Percentiles rank a stretch among this genome's conserved stretches.
These are phyloP conservation scores for Alternaria panax DNA, from an alignment of 2,329 filamentous ascomycete genomes.

Conservation along the genomic window DNA sequence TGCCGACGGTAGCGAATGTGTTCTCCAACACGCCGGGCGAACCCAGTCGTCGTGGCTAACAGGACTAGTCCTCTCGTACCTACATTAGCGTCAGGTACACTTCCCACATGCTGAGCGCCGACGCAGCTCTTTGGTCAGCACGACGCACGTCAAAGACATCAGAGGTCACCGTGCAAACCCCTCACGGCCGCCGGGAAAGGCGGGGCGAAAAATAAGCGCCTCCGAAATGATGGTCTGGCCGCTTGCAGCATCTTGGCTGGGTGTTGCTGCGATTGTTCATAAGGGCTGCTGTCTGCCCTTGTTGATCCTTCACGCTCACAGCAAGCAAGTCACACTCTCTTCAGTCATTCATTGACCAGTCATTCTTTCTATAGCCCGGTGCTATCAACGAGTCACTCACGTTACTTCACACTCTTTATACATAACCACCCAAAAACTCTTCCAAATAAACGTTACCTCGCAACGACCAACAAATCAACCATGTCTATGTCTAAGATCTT, in stretches of 20 bases:
- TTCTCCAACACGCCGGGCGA: slow-evolving; percentile 6
- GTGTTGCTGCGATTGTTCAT: slow-evolving; percentile 18
- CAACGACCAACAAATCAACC: neutral
- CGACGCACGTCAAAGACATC: slow-evolving; percentile 10
- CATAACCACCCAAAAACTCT: slow-evolving; percentile 11
- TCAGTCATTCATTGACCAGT: slow-evolving; percentile 35
- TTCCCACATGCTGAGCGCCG: slow-evolving; percentile 17
- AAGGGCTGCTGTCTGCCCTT: slow-evolving; percentile 19
- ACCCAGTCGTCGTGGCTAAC: slow-evolving; percentile 8
- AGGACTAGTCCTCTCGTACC: slow-evolving; percentile 20
- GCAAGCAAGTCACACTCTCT: slow-evolving; percentile 32
- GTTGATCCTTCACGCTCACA: slow-evolving; percentile 15
- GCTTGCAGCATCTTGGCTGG: slow-evolving; percentile 2
- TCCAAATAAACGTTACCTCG: neutral
- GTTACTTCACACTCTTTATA: slow-evolving; percentile 19
- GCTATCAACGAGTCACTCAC: slow-evolving; percentile 30
- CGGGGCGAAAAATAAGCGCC: slow-evolving; percentile 15
- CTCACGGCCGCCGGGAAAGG: slow-evolving; percentile 17
- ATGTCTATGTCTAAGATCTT: slow-evolving; percentile 39
- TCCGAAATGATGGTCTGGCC: slow-evolving; percentile 13
- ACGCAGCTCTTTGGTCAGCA: slow-evolving; percentile 4
- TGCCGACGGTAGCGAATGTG: neutral
- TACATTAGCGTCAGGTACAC: slow-evolving; percentile 28
- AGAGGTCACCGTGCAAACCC: slow-evolving; percentile 16
- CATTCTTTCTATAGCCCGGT: slow-evolving; percentile 41